phyloP scores from a whole-genome alignment of 2,329 filamentous ascomycete genomes.

The Alternaria conjuncta region DNA sequence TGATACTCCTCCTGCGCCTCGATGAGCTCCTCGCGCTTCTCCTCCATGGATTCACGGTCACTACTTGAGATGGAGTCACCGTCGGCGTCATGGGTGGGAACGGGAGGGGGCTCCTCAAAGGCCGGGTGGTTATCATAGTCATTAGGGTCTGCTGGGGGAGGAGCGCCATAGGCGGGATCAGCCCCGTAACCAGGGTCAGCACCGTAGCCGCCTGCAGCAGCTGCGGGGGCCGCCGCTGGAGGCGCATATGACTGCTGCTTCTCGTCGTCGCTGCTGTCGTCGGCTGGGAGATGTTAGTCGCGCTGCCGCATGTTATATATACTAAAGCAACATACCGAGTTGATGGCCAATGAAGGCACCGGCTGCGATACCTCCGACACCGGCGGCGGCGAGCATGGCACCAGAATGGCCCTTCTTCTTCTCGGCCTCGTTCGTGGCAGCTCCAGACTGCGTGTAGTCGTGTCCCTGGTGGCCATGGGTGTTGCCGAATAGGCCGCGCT shows the following conservation, averaged over 20 bases:
- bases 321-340: conserved; percentile 54
- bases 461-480: conserved; percentile 34
- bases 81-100: conserved; percentile 53
- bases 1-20: conserved; percentile 61
- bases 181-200: conserved; percentile 19
- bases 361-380: conserved; percentile 65
- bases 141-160: conserved; percentile 22
- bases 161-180: conserved; percentile 15
- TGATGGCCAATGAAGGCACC: conserved; percentile 65
- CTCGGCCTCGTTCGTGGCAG: conserved; percentile 35
- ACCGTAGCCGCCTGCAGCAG: conserved; percentile 15
- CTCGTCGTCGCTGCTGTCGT: conserved; percentile 35
- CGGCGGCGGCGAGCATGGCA: conserved; percentile 62
- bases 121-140: conserved; percentile 20
- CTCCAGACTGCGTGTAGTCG: conserved; percentile 30
- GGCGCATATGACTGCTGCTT: conserved; percentile 30
- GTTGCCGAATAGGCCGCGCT: conserved; percentile 39
- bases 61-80: conserved; percentile 49
- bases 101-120: conserved; percentile 38
- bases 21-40: conserved; percentile 61
- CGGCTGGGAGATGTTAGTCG: conserved; percentile 28
- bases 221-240: conserved; percentile 21
- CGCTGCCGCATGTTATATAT: background rate
- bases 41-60: conserved; percentile 53
- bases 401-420: conserved; percentile 52